Evolutionary conservation across 371 early-diverging fungal species (phyloP).

Genomic region (Phascolomyces articulosus): DNA sequence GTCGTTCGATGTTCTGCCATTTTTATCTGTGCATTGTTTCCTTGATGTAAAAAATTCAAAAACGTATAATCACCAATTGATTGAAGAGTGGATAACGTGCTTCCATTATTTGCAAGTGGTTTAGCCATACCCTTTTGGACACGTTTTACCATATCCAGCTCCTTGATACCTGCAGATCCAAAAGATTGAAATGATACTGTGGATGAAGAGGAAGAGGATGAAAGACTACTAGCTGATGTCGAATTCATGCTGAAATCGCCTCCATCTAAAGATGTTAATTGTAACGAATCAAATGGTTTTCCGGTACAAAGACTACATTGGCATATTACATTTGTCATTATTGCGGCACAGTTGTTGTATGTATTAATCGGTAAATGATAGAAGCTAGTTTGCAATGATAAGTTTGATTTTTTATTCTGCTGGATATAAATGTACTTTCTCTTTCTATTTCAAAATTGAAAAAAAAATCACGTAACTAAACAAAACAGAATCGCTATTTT

Average conservation of each 20-base stretch:
- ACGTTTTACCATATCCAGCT: not conserved
- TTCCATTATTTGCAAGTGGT: not conserved
- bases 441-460: no score
- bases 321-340: not conserved
- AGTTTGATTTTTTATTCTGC: no score
- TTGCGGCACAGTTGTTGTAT: not conserved
- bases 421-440: no score
- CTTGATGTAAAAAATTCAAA: not conserved
- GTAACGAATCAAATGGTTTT: not conserved
- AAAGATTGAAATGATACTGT: not conserved
- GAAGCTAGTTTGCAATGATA: no score
- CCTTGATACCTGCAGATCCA: constrained; percentile 2
- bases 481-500: no score
- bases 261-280: not conserved
- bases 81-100: not conserved
- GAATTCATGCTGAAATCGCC: not conserved
- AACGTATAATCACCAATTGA: not conserved
- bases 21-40: not conserved
- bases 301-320: not conserved
- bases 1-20: not conserved
- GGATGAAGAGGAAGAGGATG: not conserved
- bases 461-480: no score
- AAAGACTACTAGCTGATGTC: not conserved
- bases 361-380: not conserved
- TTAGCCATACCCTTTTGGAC: not conserved